These are phyloP conservation scores for Vicia villosa DNA, from an alignment of 306 rosid species.

Conservation along the genomic window DNA sequence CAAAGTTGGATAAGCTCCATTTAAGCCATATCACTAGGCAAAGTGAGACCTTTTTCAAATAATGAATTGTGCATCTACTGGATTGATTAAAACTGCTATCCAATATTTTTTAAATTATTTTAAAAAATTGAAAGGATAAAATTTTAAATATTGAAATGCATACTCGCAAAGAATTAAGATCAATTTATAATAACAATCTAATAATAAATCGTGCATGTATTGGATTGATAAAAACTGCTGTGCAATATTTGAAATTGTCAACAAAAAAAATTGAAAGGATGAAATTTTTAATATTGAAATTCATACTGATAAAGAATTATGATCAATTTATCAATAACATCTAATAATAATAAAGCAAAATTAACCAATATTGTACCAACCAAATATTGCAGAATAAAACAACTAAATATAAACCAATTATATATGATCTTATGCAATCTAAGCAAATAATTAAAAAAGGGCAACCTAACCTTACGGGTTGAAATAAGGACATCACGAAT, in stretches of 20 bases:
- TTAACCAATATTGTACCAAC: constrained; percentile 8
- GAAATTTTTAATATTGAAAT: not conserved
- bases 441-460: constrained; percentile 36
- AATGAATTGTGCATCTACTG: constrained; percentile 3
- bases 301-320: constrained; percentile 19
- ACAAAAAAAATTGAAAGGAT: not conserved
- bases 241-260: not conserved
- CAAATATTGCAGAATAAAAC: constrained; percentile 32
- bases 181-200: constrained; percentile 27
- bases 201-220: constrained; percentile 17
- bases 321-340: constrained; percentile 25
- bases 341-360: constrained; percentile 26
- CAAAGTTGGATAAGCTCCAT: not conserved
- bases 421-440: constrained; percentile 27
- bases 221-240: constrained; percentile 7
- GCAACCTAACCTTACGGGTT: constrained; percentile 67
- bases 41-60: not conserved
- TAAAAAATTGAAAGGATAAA: not conserved
- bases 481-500: constrained; percentile 60
- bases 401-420: constrained; percentile 22
- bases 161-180: constrained; percentile 17
- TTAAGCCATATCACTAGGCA: not conserved
- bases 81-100: not conserved
- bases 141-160: not conserved
- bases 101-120: not conserved